phyloP scores from a whole-genome alignment of 208 protist species.

The Trypanosoma scelopori region DNA sequence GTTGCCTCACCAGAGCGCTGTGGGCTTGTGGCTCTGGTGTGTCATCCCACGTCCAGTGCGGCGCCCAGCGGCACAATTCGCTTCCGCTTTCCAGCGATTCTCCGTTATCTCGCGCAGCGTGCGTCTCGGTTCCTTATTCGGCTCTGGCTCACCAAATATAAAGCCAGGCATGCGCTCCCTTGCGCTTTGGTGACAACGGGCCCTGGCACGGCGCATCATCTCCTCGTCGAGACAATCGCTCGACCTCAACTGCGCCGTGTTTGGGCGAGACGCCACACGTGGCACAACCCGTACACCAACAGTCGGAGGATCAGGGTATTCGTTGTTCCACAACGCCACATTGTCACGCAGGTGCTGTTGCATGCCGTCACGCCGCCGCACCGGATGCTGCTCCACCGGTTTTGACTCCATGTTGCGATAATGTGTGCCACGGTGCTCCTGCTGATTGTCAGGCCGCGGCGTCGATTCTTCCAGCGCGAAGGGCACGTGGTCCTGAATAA shows the following conservation, averaged over 20 bases:
- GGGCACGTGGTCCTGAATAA: constrained; percentile 33
- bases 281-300: constrained; percentile 46
- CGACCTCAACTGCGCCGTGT: constrained; percentile 36
- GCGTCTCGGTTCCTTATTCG: constrained; percentile 15
- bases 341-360: constrained; percentile 38
- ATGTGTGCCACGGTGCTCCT: constrained; percentile 35
- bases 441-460: constrained; percentile 39
- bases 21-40: constrained; percentile 47
- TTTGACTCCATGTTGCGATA: constrained; percentile 36
- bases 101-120: constrained; percentile 49
- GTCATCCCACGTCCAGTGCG: constrained; percentile 58
- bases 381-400: not conserved
- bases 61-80: constrained; percentile 30
- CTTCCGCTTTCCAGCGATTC: constrained; percentile 46
- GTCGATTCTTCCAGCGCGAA: constrained; percentile 53
- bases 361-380: not conserved
- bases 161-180: constrained; percentile 37
- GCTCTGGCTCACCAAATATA: constrained; percentile 41
- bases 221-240: constrained; percentile 19
- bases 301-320: constrained; percentile 65
- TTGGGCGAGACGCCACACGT: constrained; percentile 35
- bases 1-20: constrained; percentile 57
- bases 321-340: constrained; percentile 33
- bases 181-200: constrained; percentile 30
- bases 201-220: constrained; percentile 12